These are phyloP conservation scores for Monosporascus ibericus DNA, from an alignment of 2,329 filamentous ascomycete genomes.

Conservation along the genomic window DNA sequence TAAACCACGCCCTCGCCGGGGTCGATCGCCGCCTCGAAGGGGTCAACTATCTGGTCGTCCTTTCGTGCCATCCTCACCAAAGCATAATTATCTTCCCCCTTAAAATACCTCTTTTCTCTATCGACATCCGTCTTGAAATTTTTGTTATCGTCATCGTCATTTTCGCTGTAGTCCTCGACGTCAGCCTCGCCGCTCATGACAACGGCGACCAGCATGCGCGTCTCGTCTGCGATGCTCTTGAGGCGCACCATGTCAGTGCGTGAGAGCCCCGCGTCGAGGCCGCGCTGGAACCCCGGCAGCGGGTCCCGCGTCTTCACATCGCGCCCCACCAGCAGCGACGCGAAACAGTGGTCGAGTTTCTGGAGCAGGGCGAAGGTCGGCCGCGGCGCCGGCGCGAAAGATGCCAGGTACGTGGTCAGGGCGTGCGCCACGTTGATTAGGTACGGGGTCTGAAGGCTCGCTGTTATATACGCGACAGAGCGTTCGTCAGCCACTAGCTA, in stretches of 20 bases:
- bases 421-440: conserved; percentile 72
- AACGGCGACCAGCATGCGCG: conserved; percentile 64
- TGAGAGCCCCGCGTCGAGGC: conserved; percentile 60
- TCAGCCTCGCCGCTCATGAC: conserved; percentile 52
- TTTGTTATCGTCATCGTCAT: conserved; percentile 29
- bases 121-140: neutral
- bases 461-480: conserved; percentile 33
- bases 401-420: conserved; percentile 63
- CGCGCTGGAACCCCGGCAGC: conserved; percentile 65
- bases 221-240: conserved; percentile 72
- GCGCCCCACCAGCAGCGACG: conserved; percentile 62
- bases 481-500: neutral
- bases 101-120: too few species aligned
- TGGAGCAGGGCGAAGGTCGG: conserved; percentile 64
- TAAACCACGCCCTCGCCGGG: neutral
- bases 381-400: conserved; percentile 63
- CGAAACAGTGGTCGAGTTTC: conserved; percentile 81
- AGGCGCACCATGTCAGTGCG: conserved; percentile 82
- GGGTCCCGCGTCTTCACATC: conserved; percentile 59
- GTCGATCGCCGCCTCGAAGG: neutral
- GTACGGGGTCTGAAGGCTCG: conserved; percentile 76
- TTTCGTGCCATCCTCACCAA: too few species aligned
- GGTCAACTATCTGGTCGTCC: neutral
- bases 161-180: conserved; percentile 38
- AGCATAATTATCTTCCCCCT: too few species aligned